Evolutionary conservation across 805 yeast genomes (phyloP), one percentile per base, ranked within the genome.

Genomic region (Aciculoconidium aculeatum): DNA sequence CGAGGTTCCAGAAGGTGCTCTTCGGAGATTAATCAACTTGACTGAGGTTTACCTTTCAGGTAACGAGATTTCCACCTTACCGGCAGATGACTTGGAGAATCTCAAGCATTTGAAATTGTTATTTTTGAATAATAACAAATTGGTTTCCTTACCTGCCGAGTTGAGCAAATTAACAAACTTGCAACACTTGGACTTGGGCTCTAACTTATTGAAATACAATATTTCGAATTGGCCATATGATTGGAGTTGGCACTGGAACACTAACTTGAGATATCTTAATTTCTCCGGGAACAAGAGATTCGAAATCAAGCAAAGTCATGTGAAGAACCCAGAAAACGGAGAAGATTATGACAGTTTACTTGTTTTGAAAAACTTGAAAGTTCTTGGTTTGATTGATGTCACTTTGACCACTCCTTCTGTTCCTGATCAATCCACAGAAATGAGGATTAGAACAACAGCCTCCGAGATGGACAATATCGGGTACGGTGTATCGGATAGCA

Each of bases 211-310:
- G 55, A 83, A 87, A 47, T 92, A 92, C 55, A 92, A 92, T 45
- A 86, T 90, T 32, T 81, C 92, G 3, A 92, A 92, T 53, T 84
- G 87, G 72, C 94, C 92, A 10, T 90, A 85, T 49, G 98, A 92
- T 52, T 92, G 97, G 96, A 92, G 86, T 56, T 92, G 98, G 98
- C 78, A 81, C 44, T 78, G 77, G 64, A 92, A 92, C 49, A 64
- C 70, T 31, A 74, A 76, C 23, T 64, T 92, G 53, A 75, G 68
- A 42, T 87, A 81, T 45, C 69, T 92, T 50, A 92, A 90, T 52
- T 79, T 92, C 34, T 86, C 96, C 0, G 96, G 96, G 21, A 92
- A 92, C 51, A 81, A 82, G 49, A 70, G 96, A 39, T 75, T 92
- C 39, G 97, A 92, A 49, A 88, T 92, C 45, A 82, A 79, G 47